These are phyloP conservation scores for Sistotremastrum niveocremeum DNA, from an alignment of 768 basidiomycete genomes.

Conservation along the genomic window DNA sequence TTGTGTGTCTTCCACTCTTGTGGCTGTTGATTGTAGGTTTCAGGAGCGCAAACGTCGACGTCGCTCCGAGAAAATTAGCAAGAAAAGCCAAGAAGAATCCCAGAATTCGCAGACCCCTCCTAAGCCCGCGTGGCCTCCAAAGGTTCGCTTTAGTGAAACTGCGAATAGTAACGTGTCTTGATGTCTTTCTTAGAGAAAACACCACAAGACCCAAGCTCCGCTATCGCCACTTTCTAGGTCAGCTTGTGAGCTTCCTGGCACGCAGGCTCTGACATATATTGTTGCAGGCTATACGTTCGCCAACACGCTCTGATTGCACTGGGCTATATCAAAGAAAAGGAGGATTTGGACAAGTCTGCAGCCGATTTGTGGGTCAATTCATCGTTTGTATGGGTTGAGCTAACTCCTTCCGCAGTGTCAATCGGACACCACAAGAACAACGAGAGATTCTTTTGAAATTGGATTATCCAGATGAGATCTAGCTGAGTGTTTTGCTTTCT, in stretches of 20 bases:
- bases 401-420: no score
- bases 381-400: no score
- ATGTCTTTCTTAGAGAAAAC: slow-evolving; percentile 56
- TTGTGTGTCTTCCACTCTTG: background rate
- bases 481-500: no score
- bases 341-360: slow-evolving; percentile 45
- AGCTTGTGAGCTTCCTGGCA: slow-evolving; percentile 5
- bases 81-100: slow-evolving; percentile 12
- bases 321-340: slow-evolving; percentile 39
- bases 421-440: no score
- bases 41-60: slow-evolving; percentile 12
- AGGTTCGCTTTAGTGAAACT: slow-evolving; percentile 12
- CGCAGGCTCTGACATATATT: background rate
- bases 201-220: slow-evolving; percentile 31
- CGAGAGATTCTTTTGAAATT: no score
- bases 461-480: no score
- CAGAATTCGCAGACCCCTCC: slow-evolving; percentile 20
- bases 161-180: slow-evolving; percentile 42
- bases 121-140: slow-evolving; percentile 5
- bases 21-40: background rate
- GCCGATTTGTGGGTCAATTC: slow-evolving; percentile 57
- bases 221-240: slow-evolving; percentile 39
- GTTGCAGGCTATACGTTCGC: slow-evolving; percentile 36
- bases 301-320: slow-evolving; percentile 49
- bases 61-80: slow-evolving; percentile 8